Evolutionary conservation across 1,139 yeast species (phyloP), one percentile per base, ranked within the genome.

Genomic region (Diutina ranongensis): DNA sequence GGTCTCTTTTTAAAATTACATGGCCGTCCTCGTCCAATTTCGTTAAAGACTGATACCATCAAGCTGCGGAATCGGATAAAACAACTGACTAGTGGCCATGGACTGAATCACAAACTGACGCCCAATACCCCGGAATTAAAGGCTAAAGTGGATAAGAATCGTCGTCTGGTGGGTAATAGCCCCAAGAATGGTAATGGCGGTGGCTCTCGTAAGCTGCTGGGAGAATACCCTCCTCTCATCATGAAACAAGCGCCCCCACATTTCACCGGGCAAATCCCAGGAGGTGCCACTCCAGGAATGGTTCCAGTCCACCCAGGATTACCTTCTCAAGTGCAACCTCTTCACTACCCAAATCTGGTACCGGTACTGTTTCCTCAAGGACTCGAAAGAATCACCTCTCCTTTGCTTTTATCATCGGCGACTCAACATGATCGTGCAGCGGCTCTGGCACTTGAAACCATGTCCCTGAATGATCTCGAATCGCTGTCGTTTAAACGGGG

Each of bases 21-120:
- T 58, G 96, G 96, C 21, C 75, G 95, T 47, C 86, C 96, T 31
- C 73, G 97, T 55, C 97, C 97, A 3, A 87, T 87, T 48, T 81
- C 92, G 31, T 67, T 89, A 55, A 89, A 89, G 60, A 87, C 95
- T 5, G 95, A 88, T 62, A 88, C 92, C 21, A 89, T 89, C 59
- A 86, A 88, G 63, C 81, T 94, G 44, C 74, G 97, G 57, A 88
- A 88, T 60, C 73, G 97, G 56, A 83, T 78, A 55, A 80, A 80
- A 59, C 77, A 74, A 52, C 71, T 65, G 45, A 56, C 54, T 48
- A 54, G 54, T 40, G 52, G 58, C 44, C 60, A 59, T 46, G 54
- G 60, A 18, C 60, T 65, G 36, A 63, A 65, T 25, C 31, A 38
- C 19, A 38, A 38, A 15, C 42, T 38, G 42, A 38, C 25, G 41